A percentile compares a stretch with the other conserved stretches of the same genome.
Evolutionary conservation across 2,329 filamentous ascomycete genomes (phyloP).

Genomic region (Pseudogymnoascus sp.): DNA sequence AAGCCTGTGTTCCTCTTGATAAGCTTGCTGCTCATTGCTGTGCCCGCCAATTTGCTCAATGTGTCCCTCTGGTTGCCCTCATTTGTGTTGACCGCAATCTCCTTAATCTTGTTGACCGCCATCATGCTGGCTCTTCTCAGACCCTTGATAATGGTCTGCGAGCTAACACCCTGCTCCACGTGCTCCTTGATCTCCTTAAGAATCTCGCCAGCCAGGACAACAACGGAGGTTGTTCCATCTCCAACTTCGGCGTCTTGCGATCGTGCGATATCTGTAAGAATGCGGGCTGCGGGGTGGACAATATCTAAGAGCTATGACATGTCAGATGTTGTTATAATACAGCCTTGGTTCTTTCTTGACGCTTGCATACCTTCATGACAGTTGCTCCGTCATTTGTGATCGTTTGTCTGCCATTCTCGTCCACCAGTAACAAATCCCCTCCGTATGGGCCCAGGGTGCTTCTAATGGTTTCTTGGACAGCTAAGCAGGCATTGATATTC

Average conservation of each 20-base stretch:
- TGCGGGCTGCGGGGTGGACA: constrained; percentile 91
- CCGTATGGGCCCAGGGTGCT: constrained; percentile 93
- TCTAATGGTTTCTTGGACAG: constrained; percentile 92
- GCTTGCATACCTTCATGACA: constrained; percentile 77
- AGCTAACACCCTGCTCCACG: constrained; percentile 93
- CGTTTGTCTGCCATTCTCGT: constrained; percentile 89
- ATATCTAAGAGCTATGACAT: constrained; percentile 77
- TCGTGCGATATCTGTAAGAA: constrained; percentile 95
- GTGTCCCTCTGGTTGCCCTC: constrained; percentile 82
- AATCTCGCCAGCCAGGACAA: constrained; percentile 94
- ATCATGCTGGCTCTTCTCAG: constrained; percentile 77
- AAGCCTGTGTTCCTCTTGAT: constrained; percentile 96
- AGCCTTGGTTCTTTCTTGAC: not conserved
- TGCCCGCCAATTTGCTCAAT: constrained; percentile 78
- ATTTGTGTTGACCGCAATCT: constrained; percentile 80
- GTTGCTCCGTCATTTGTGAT: constrained; percentile 99
- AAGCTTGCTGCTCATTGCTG: constrained; percentile 98
- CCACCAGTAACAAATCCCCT: constrained; percentile 90
- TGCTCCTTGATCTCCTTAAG: constrained; percentile 93
- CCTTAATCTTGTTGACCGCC: constrained; percentile 98
- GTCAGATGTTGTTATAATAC: constrained; percentile 13
- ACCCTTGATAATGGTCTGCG: constrained; percentile 96
- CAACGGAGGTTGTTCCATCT: constrained; percentile 94
- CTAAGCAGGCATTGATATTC: constrained; percentile 97
- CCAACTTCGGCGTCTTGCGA: constrained; percentile 99